These are phyloP conservation scores for Barnettozyma sucrosica DNA, from an alignment of 805 yeast species.

Conservation along the genomic window DNA sequence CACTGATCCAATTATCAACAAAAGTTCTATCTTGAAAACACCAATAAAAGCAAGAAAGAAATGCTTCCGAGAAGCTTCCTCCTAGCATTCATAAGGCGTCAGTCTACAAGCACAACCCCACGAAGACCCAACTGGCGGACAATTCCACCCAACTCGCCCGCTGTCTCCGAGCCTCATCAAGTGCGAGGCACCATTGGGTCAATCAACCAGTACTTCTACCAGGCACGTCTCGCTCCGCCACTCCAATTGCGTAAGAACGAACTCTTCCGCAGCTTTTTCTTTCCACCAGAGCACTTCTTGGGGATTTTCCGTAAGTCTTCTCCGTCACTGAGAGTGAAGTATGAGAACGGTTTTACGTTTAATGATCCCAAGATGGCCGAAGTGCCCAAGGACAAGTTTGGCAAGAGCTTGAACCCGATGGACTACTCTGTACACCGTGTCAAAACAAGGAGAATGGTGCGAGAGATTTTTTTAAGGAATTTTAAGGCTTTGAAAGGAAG, in stretches of 20 bases:
- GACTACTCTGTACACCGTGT: conserved; percentile 18
- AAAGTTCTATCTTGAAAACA: too few species aligned
- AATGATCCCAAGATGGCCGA: conserved; percentile 13
- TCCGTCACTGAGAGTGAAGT: conserved; percentile 21
- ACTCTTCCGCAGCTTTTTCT: conserved; percentile 15
- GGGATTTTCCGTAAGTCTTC: conserved; percentile 19
- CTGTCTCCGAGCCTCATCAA: not conserved
- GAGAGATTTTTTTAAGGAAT: conserved; percentile 10
- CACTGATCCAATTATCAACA: too few species aligned
- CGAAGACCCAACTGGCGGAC: not conserved
- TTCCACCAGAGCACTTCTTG: conserved; percentile 20
- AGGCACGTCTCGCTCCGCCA: not conserved
- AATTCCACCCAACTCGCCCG: not conserved
- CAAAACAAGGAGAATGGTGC: conserved; percentile 10
- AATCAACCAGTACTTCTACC: conserved; percentile 9
- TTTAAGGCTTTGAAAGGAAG: conserved; percentile 7
- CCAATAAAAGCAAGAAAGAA: too few species aligned
- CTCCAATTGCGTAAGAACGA: not conserved
- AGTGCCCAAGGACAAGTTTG: conserved; percentile 4
- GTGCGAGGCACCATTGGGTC: conserved; percentile 6
- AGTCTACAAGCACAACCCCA: not conserved
- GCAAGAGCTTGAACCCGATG: conserved; percentile 16
- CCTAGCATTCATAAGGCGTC: not conserved
- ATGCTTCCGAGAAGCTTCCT: not conserved
- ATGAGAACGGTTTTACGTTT: conserved; percentile 12